Evolutionary conservation across 371 early-diverging fungal genomes (phyloP).

Genomic region (Lichtheimia ramosa): DNA sequence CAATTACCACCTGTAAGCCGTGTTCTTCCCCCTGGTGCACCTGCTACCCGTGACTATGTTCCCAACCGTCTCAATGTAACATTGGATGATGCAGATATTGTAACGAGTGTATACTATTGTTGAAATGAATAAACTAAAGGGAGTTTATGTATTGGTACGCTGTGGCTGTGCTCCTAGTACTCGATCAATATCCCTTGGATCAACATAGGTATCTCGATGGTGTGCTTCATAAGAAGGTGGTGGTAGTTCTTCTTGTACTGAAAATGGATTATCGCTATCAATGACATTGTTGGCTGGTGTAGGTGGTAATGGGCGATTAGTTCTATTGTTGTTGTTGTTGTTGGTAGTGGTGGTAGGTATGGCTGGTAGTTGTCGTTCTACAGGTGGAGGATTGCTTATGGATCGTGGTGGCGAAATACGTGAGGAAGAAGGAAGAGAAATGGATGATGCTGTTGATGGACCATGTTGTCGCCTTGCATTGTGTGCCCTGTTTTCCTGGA

Average conservation of each 20-base stretch:
- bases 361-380: background rate
- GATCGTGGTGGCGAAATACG: background rate
- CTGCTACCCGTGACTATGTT: background rate
- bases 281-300: background rate
- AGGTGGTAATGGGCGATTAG: background rate
- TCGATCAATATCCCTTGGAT: slow-evolving; percentile 13
- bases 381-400: too few relatives aligned
- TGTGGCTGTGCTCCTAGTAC: background rate
- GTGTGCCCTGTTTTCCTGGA: background rate
- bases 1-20: background rate
- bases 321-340: background rate
- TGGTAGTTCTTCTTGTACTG: background rate
- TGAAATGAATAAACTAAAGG: background rate
- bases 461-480: background rate
- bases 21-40: background rate
- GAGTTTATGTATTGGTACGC: slow-evolving; percentile 1
- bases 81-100: background rate
- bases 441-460: background rate
- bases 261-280: background rate
- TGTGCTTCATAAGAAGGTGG: slow-evolving; percentile 21
- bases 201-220: slow-evolving; percentile 12
- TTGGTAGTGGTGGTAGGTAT: background rate
- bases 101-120: background rate
- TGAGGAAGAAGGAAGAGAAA: background rate
- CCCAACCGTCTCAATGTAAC: slow-evolving; percentile 3